phyloP scores from a whole-genome alignment of 108 stramenopile species.

The Nannochloropsis oceanica region DNA sequence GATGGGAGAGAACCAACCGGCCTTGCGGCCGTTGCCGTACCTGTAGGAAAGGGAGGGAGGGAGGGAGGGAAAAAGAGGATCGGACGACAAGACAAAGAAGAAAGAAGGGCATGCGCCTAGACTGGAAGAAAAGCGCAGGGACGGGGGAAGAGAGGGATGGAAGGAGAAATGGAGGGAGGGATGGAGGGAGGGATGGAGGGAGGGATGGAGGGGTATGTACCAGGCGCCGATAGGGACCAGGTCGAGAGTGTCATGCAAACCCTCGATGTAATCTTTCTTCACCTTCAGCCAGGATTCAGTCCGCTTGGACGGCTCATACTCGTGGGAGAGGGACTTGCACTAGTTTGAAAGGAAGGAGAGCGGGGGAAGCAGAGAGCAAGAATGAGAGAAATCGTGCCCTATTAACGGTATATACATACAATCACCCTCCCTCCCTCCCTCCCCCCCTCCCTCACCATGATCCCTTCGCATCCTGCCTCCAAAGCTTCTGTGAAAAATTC shows the following conservation, averaged over 20 bases:
- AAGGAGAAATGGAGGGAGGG: background rate
- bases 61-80: background rate
- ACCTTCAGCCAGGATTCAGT: background rate
- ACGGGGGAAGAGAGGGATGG: background rate
- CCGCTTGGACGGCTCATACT: background rate
- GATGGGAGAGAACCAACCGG: background rate
- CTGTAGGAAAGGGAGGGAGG: background rate
- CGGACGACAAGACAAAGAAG: background rate
- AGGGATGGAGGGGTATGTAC: background rate
- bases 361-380: background rate
- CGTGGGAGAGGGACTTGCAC: background rate
- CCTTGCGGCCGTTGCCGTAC: slow-evolving; percentile 1
- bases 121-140: background rate
- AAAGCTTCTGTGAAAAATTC: slow-evolving; percentile 74
- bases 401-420: too few relatives aligned
- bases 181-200: background rate
- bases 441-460: slow-evolving; percentile 84
- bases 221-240: slow-evolving; percentile 3
- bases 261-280: background rate
- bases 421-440: background rate
- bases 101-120: background rate
- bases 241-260: background rate
- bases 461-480: slow-evolving; percentile 77
- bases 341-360: background rate
- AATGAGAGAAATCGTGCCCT: background rate